phyloP scores from a whole-genome alignment of 257 asterid genomes.

The Nicotiana undulata region DNA sequence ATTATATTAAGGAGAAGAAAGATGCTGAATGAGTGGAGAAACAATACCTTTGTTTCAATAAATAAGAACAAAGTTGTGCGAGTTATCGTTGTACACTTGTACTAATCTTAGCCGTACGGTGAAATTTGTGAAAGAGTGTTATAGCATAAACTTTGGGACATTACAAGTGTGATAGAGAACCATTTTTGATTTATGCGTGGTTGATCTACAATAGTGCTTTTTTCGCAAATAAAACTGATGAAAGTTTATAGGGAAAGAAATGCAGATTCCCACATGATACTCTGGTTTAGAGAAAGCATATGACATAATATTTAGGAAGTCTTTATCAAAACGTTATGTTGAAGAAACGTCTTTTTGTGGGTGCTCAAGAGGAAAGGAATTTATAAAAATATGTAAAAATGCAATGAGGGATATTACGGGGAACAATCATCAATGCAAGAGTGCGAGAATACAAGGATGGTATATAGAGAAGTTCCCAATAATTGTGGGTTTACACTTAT shows the following conservation, averaged over 20 bases:
- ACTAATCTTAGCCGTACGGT: neutral
- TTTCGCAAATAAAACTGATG: too few relatives aligned
- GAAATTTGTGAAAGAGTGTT: neutral
- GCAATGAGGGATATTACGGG: too few relatives aligned
- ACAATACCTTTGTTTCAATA: neutral
- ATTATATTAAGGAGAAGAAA: neutral
- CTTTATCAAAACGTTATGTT: neutral
- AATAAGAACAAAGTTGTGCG: neutral
- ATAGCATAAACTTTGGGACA: neutral
- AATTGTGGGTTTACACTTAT: too few relatives aligned
- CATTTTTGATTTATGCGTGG: neutral
- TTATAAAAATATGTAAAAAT: too few relatives aligned
- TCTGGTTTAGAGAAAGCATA: neutral
- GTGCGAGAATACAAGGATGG: too few relatives aligned
- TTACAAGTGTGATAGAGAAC: neutral
- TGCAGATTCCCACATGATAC: neutral
- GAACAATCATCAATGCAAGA: too few relatives aligned
- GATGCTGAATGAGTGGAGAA: neutral
- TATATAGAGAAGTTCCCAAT: too few relatives aligned
- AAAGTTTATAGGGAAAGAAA: too few relatives aligned
- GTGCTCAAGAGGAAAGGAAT: too few relatives aligned
- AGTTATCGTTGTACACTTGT: neutral
- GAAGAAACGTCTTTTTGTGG: neutral
- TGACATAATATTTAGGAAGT: neutral
- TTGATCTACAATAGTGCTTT: neutral